Percentiles rank a stretch among this genome's conserved stretches.
phyloP scores from a whole-genome alignment of 2,329 filamentous ascomycete species.

The Alternaria brassicae region DNA sequence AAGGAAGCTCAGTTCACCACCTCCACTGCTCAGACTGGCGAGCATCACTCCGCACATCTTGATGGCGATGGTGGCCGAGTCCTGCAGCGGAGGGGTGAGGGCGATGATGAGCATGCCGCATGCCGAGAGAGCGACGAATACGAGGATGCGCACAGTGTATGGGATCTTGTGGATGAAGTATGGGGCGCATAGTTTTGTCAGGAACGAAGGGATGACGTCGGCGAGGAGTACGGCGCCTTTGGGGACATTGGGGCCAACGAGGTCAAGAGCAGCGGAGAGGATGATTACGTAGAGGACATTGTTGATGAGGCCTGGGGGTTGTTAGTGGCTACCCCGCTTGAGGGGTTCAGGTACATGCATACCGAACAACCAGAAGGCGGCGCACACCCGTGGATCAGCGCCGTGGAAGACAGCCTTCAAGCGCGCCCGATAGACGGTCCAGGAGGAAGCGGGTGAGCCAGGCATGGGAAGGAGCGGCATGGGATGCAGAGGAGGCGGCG shows the following conservation, averaged over 20 bases:
- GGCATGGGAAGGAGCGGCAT: constrained; percentile 61
- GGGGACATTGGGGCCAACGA: constrained; percentile 84
- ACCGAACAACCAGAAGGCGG: constrained; percentile 97
- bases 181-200: constrained; percentile 85
- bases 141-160: constrained; percentile 75
- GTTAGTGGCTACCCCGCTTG: constrained; percentile 7
- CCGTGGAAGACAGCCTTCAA: constrained; percentile 69
- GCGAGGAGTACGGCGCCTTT: constrained; percentile 93
- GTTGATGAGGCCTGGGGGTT: constrained; percentile 77
- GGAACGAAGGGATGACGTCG: constrained; percentile 88
- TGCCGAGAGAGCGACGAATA: constrained; percentile 78
- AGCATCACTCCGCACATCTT: constrained; percentile 86
- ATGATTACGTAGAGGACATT: constrained; percentile 98
- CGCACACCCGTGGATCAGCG: constrained; percentile 72
- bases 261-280: constrained; percentile 91
- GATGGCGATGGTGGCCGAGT: constrained; percentile 67
- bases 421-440: constrained; percentile 74
- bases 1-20: constrained; percentile 88
- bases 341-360: constrained; percentile 2
- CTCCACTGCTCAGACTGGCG: constrained; percentile 84
- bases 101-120: constrained; percentile 89
- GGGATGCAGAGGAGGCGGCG: constrained; percentile 1
- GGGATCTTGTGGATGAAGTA: constrained; percentile 92
- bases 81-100: constrained; percentile 69
- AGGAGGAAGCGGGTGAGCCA: constrained; percentile 68